phyloP scores from a whole-genome alignment of 1,284 basidiomycete species.

The Mycocalia duriaeana region DNA sequence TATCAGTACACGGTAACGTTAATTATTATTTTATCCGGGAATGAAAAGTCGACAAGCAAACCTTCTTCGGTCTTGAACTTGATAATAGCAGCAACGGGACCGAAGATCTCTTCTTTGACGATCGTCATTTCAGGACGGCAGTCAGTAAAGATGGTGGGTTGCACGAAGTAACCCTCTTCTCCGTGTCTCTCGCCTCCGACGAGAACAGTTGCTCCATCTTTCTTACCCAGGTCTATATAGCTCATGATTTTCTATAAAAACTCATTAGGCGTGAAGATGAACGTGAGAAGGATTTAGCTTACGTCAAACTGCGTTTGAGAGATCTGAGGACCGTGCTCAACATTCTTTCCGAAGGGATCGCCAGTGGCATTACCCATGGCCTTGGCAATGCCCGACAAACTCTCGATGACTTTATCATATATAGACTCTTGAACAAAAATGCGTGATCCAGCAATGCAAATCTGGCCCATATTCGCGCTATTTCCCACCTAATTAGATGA shows the following conservation, averaged over 20 bases:
- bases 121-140: slow-evolving; percentile 75
- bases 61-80: slow-evolving; percentile 58
- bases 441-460: slow-evolving; percentile 77
- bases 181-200: slow-evolving; percentile 75
- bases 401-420: slow-evolving; percentile 69
- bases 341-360: slow-evolving; percentile 69
- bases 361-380: slow-evolving; percentile 51
- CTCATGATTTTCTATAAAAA: slow-evolving; percentile 26
- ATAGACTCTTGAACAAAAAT: slow-evolving; percentile 79
- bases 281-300: slow-evolving; percentile 19
- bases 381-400: slow-evolving; percentile 51
- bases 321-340: slow-evolving; percentile 84
- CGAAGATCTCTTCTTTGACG: slow-evolving; percentile 83
- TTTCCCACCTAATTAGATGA: too few species aligned
- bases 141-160: slow-evolving; percentile 80
- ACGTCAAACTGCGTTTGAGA: slow-evolving; percentile 63
- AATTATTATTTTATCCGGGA: background rate
- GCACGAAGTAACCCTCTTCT: slow-evolving; percentile 65
- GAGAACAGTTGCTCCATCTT: slow-evolving; percentile 77
- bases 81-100: slow-evolving; percentile 69
- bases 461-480: slow-evolving; percentile 64
- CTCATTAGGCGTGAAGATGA: background rate
- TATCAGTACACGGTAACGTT: background rate
- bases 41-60: slow-evolving; percentile 3
- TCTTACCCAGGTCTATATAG: slow-evolving; percentile 82